These are phyloP conservation scores for Dictyophora rubrovolvata DNA, from an alignment of 768 basidiomycete genomes.

Conservation along the genomic window DNA sequence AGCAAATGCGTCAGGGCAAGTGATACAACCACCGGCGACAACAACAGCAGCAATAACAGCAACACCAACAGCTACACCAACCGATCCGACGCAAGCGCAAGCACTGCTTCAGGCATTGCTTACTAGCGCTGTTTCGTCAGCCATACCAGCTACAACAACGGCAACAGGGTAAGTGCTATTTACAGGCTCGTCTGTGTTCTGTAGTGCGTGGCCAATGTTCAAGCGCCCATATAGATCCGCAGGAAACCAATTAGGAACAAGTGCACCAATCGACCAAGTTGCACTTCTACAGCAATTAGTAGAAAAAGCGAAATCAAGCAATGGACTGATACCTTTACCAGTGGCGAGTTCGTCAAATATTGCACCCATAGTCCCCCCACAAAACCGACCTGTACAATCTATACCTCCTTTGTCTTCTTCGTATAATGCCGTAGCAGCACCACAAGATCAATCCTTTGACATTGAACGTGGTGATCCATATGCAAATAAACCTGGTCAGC, in stretches of 20 bases:
- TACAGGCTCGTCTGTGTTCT: neutral
- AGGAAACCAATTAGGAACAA: conserved; percentile 50
- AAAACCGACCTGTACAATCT: conserved; percentile 19
- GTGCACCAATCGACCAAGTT: conserved; percentile 47
- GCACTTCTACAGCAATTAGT: conserved; percentile 71
- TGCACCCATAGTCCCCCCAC: conserved; percentile 6
- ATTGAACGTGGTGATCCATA: conserved; percentile 32
- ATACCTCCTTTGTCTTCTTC: neutral
- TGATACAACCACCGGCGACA: conserved; percentile 18
- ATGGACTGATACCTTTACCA: conserved; percentile 13
- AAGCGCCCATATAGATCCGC: conserved; percentile 10
- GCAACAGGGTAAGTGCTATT: conserved; percentile 29
- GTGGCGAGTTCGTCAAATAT: neutral
- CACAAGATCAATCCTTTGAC: conserved; percentile 15
- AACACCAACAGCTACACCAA: conserved; percentile 15
- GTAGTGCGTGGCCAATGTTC: conserved; percentile 22
- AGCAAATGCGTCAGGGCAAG: conserved; percentile 10
- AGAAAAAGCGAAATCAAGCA: conserved; percentile 39
- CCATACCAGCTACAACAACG: conserved; percentile 15
- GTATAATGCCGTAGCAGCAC: conserved; percentile 14
- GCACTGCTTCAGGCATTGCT: conserved; percentile 61
- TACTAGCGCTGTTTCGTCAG: conserved; percentile 50
- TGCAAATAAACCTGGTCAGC: conserved; percentile 24
- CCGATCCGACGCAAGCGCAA: conserved; percentile 28
- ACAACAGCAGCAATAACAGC: conserved; percentile 18